phyloP scores from a whole-genome alignment of 306 rosid species.

The Hippophae gyantsensis region DNA sequence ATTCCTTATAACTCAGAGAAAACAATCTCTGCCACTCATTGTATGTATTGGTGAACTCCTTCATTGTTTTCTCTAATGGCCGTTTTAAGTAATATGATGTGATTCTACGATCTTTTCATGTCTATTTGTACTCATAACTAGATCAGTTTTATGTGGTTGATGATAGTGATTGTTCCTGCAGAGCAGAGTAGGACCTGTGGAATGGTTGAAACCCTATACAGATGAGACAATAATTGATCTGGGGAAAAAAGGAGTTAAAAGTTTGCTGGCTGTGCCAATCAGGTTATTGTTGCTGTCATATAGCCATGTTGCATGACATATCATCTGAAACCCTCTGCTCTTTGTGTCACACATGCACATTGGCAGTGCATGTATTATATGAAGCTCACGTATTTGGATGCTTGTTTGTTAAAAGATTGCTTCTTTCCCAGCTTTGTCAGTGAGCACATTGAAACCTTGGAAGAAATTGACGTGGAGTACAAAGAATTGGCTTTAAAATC shows the following conservation, averaged over 20 bases:
- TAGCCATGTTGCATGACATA: neutral
- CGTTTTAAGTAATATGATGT: neutral
- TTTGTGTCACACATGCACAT: neutral
- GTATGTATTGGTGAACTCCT: too few species aligned
- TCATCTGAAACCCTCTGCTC: neutral
- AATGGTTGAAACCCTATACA: constrained; percentile 94
- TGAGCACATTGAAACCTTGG: constrained; percentile 95
- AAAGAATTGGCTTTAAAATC: constrained; percentile 86
- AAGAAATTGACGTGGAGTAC: constrained; percentile 96
- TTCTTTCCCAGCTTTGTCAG: constrained; percentile 87
- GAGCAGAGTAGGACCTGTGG: constrained; percentile 99
- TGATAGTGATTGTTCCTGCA: constrained; percentile 29
- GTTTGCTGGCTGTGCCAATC: constrained; percentile 90
- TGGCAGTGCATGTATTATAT: neutral
- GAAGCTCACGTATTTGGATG: too few species aligned
- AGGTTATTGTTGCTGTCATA: constrained; percentile 38
- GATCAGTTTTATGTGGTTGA: constrained; percentile 1
- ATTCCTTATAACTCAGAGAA: too few species aligned
- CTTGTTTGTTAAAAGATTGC: neutral
- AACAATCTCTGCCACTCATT: too few species aligned
- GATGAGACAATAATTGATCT: constrained; percentile 94
- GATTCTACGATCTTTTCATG: neutral
- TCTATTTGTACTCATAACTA: neutral
- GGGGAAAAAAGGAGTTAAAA: constrained; percentile 76
- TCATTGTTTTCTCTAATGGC: neutral